phyloP scores from a whole-genome alignment of 1,139 yeast genomes.

The Hanseniaspora uvarum region DNA sequence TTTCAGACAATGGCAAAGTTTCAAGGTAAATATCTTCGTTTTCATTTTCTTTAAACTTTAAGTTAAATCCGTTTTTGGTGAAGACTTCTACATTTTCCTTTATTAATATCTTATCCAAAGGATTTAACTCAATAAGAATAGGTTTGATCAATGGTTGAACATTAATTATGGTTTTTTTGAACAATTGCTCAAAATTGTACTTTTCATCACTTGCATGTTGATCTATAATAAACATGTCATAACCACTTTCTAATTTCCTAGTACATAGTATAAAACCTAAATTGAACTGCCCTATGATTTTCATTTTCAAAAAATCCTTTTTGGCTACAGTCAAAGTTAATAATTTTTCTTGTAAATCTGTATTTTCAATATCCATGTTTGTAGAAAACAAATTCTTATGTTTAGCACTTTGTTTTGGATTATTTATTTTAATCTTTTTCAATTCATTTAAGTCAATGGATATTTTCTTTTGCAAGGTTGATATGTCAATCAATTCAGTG shows the following conservation, averaged over 20 bases:
- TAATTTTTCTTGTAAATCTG: slow-evolving; percentile 45
- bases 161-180: slow-evolving; percentile 44
- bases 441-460: neutral
- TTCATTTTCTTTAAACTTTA: slow-evolving; percentile 39
- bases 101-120: slow-evolving; percentile 67
- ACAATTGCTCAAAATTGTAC: slow-evolving; percentile 69
- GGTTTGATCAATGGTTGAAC: slow-evolving; percentile 69
- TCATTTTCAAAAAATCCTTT: slow-evolving; percentile 58
- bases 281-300: slow-evolving; percentile 82
- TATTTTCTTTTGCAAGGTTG: neutral
- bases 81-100: slow-evolving; percentile 50
- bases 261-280: slow-evolving; percentile 77
- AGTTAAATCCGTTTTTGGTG: slow-evolving; percentile 63
- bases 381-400: slow-evolving; percentile 10
- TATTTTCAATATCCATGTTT: slow-evolving; percentile 31
- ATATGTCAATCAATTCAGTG: neutral
- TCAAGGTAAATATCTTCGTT: slow-evolving; percentile 48
- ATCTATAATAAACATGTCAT: slow-evolving; percentile 74
- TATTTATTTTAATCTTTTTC: neutral
- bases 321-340: slow-evolving; percentile 49
- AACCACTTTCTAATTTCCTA: slow-evolving; percentile 29
- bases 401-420: slow-evolving; percentile 19
- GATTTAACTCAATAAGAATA: slow-evolving; percentile 50
- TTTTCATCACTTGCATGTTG: slow-evolving; percentile 98
- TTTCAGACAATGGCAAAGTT: slow-evolving; percentile 66